Evolutionary conservation across 2,329 filamentous ascomycete genomes (phyloP).

Genomic region (Trichophyton schoenleinii): DNA sequence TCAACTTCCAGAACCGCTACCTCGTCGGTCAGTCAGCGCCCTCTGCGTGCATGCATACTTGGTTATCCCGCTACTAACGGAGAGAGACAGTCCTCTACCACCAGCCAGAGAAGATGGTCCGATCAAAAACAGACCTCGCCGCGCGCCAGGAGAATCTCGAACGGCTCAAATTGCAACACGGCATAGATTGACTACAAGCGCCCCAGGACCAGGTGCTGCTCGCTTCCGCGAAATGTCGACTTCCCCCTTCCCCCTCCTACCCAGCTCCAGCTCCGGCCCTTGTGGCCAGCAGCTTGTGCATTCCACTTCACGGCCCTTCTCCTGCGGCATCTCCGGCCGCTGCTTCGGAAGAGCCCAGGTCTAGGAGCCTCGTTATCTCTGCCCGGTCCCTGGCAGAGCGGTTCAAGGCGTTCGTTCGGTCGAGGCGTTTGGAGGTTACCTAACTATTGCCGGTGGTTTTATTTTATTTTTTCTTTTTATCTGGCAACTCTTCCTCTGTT

Average conservation of each 20-base stretch:
- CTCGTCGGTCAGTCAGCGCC: constrained; percentile 64
- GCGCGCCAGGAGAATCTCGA: constrained; percentile 94
- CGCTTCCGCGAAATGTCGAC: background rate
- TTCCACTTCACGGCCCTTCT: background rate
- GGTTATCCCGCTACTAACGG: no score
- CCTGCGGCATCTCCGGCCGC: background rate
- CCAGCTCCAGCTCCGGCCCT: background rate
- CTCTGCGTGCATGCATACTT: no score
- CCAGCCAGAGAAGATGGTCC: constrained; percentile 66
- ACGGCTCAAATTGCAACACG: constrained; percentile 93
- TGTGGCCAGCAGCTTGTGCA: background rate
- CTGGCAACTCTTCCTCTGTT: background rate
- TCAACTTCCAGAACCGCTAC: constrained; percentile 99
- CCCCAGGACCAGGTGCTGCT: background rate
- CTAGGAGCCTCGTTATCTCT: background rate
- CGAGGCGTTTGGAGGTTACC: background rate
- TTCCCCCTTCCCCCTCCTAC: background rate
- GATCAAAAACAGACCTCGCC: constrained; percentile 86
- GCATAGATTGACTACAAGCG: constrained; percentile 67
- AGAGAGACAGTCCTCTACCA: constrained; percentile 52
- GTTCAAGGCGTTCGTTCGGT: constrained; percentile 1
- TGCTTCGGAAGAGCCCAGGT: background rate
- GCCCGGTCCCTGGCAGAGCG: background rate
- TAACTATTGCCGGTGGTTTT: background rate
- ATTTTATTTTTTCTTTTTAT: background rate